Base-by-base conservation (phyloP, 1,284 basidiomycete genomes). In the Phlebopus sp. region DNA sequence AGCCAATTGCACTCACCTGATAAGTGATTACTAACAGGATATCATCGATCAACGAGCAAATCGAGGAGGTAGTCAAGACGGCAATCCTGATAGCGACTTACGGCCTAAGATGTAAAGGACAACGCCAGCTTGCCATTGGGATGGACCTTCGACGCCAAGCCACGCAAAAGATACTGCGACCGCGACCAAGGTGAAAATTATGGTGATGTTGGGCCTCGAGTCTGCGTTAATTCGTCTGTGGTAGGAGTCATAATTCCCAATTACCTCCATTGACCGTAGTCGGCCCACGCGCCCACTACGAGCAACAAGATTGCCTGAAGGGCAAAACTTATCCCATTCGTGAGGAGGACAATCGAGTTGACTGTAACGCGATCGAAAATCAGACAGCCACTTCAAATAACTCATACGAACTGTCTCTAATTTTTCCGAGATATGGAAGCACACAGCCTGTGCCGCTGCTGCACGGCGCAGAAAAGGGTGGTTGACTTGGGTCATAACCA, bases 51-150 rank as follows among this genome's bases (percentile, higher is more conserved):
- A 8, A 4, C 36, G 10, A 30, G 21, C 2, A n/a, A 34, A 15
- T 25, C 19, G 18, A 11, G 13, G 19, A 11, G 25, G 32, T 19
- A 44, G 18, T 15, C 30, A 8, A 43, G 10, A 18, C 37, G 31
- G 10, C 9, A 23, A 29, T 14, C 34, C 11, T n/a, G 27, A n/a
- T 11, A 14, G 23, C 35, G 29, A 72, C 83, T 67, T 60, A 86
- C 83, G 59, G 19, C 89, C 88, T n/a, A 90, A 67, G 52, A 90
- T 79, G 63, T 92, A 92, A 14, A 92, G 67, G 1, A 73, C 84
- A 2, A 84, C 76, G 0, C 81, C 89, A 1, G 78, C 73, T 46
- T 78, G 76, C 90, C 89, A 92, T 65, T 75, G 73, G 9, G 78
- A 76, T 0, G 84, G 75, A 30, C 81, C 74, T 36, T 82, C 76